Evolutionary conservation across 768 basidiomycete species (phyloP).

Genomic region (Candolleomyces efflorescens): DNA sequence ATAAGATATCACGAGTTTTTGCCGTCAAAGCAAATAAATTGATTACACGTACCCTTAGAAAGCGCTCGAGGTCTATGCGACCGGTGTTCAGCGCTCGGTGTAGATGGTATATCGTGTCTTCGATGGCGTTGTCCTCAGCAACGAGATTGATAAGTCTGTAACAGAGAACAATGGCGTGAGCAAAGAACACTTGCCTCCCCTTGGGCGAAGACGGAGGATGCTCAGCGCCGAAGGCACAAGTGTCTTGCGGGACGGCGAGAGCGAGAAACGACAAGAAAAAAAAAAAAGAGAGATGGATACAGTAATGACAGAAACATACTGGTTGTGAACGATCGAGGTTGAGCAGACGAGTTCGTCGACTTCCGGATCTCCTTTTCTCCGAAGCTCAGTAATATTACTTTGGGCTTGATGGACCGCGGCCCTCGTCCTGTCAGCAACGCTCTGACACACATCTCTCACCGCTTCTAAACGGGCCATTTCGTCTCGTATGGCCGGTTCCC

Average conservation of each 20-base stretch:
- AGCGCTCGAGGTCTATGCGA: conserved; percentile 90
- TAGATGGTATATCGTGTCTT: conserved; percentile 97
- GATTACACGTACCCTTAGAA: conserved; percentile 68
- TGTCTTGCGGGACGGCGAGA: too few relatives aligned
- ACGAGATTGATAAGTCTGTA: conserved; percentile 87
- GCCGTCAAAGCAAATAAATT: conserved; percentile 3
- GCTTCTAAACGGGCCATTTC: conserved; percentile 95
- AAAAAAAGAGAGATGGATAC: too few relatives aligned
- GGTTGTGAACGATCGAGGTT: conserved; percentile 94
- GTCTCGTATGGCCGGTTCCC: conserved; percentile 91
- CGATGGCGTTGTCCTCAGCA: conserved; percentile 99
- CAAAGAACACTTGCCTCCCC: conserved; percentile 1
- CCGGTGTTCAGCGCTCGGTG: conserved; percentile 89
- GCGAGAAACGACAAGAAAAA: too few relatives aligned
- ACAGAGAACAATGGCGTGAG: conserved; percentile 2
- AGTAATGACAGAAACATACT: conserved; percentile 48
- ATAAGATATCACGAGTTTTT: conserved; percentile 5
- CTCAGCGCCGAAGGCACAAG: conserved; percentile 3
- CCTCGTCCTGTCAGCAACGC: conserved; percentile 65
- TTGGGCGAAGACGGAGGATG: too few relatives aligned
- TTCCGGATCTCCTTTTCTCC: conserved; percentile 82
- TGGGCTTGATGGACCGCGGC: conserved; percentile 65
- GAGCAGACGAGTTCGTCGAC: conserved; percentile 97
- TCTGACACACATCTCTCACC: conserved; percentile 85
- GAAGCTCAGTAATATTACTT: conserved; percentile 69